A percentile compares a stretch with the other conserved stretches of the same genome.
phyloP scores from a whole-genome alignment of 1,284 basidiomycete genomes.

The Rhodotorula sp. region DNA sequence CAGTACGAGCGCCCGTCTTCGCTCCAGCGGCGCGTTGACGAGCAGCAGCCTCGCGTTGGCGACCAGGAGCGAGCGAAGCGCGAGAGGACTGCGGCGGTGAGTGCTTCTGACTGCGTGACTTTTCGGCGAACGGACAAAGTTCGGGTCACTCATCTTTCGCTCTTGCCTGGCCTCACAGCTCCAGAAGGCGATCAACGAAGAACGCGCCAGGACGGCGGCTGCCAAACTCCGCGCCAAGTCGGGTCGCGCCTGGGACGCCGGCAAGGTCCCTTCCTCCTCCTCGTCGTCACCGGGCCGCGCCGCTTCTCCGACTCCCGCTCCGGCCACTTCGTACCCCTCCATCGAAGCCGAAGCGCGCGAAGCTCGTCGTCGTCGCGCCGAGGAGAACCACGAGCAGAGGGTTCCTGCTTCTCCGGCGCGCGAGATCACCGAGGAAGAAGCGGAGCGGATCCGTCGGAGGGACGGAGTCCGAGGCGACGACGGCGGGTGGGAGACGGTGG shows the following conservation, averaged over 20 bases:
- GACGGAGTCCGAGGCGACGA: slow-evolving; percentile 20
- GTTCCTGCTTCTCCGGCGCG: background rate
- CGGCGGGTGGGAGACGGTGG: slow-evolving; percentile 22
- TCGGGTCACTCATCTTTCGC: background rate
- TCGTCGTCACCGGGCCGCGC: no score
- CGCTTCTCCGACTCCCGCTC: background rate
- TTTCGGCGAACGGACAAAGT: background rate
- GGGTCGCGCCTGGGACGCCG: slow-evolving; percentile 42
- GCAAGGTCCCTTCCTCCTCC: slow-evolving; percentile 16
- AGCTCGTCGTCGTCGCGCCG: background rate
- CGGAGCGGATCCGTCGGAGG: slow-evolving; percentile 6
- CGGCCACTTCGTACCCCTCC: slow-evolving; percentile 13
- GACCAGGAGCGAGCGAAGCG: slow-evolving; percentile 4
- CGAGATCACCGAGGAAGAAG: slow-evolving; percentile 2
- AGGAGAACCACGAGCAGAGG: background rate
- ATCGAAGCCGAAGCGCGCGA: slow-evolving; percentile 7
- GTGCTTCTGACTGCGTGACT: background rate
- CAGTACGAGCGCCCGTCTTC: background rate
- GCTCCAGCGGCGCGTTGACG: slow-evolving; percentile 10
- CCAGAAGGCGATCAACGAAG: slow-evolving; percentile 38
- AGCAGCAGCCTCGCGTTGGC: background rate
- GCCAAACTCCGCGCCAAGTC: slow-evolving; percentile 33
- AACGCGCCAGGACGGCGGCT: slow-evolving; percentile 34
- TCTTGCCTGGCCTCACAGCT: slow-evolving; percentile 12
- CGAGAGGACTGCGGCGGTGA: slow-evolving; percentile 11